Base-by-base conservation (phyloP, 208 protist genomes). In the Acanthamoeba royreba region DNA sequence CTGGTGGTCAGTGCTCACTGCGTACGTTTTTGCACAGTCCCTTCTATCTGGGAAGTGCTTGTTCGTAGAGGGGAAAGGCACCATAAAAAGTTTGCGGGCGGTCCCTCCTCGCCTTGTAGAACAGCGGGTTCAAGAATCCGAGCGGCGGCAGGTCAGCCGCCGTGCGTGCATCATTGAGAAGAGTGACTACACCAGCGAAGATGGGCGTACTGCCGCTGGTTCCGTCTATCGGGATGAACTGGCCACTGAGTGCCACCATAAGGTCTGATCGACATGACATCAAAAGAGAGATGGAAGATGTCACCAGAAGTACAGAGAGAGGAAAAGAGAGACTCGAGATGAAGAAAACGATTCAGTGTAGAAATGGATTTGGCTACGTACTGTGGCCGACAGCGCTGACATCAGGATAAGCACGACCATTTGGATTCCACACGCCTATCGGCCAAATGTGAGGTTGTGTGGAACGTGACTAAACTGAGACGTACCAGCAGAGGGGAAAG, bases 371-470 rank as follows among this genome's bases (percentile, higher is more conserved):
- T 55, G 49, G 49, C 15, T 5, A 85, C 8, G 46, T 74, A 74
- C 63, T 91, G 61, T 91, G 55, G 0, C 45, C 85, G 0, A 94
- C 52, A 33, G 72, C 81, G 19, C 85, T 38, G 17, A 96, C 47
- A 79, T 96, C 95, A 31, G 95, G 95, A 55, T 94, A 96, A 17
- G 72, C 95, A 46, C 96, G 66, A 43, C 93, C 93, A 2, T 63
- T 43, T 8, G 38, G 38, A 42, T 95, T 96, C 25, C 43, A 95
- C n/a, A n/a, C n/a, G n/a, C n/a, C n/a, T n/a, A n/a, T n/a, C n/a
- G n/a, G n/a, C n/a, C n/a, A n/a, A n/a, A n/a, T n/a, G n/a, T n/a
- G n/a, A n/a, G n/a, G n/a, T n/a, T n/a, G n/a, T n/a, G n/a, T n/a
- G n/a, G n/a, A n/a, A n/a, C n/a, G n/a, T n/a, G n/a, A n/a, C n/a